These are phyloP conservation scores for Eustoma russellianum DNA, from an alignment of 257 asterid species.

Conservation along the genomic window DNA sequence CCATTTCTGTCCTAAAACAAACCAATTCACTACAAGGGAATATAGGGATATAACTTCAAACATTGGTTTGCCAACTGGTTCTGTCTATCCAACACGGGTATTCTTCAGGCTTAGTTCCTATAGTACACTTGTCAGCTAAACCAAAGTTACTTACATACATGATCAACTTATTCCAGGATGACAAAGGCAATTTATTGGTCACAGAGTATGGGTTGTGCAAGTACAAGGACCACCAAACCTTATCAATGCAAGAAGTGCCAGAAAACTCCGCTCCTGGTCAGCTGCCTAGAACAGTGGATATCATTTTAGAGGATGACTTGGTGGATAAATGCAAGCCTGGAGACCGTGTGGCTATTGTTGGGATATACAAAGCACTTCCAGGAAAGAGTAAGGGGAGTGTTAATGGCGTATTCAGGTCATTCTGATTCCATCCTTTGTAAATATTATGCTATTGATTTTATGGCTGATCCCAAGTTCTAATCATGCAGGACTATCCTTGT, in stretches of 20 bases:
- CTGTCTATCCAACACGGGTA: conserved; percentile 94
- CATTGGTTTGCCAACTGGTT: conserved; percentile 92
- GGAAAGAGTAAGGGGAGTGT: conserved; percentile 86
- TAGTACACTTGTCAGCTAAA: conserved; percentile 1
- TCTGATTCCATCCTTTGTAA: not conserved
- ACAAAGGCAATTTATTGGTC: conserved; percentile 74
- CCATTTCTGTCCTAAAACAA: conserved; percentile 81
- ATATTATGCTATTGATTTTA: not conserved
- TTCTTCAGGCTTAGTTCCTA: conserved; percentile 6
- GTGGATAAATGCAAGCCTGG: conserved; percentile 99
- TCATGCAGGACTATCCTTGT: conserved; percentile 81
- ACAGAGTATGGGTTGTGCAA: conserved; percentile 84
- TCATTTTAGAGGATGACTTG: conserved; percentile 84
- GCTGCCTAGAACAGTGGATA: conserved; percentile 86
- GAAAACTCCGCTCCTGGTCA: conserved; percentile 99
- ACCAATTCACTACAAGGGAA: conserved; percentile 63
- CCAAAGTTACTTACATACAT: conserved; percentile 8
- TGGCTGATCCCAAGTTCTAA: conserved; percentile 6
- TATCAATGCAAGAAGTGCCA: conserved; percentile 96
- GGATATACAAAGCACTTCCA: conserved; percentile 88
- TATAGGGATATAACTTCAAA: conserved; percentile 89
- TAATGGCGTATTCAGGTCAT: conserved; percentile 92
- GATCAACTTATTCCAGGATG: conserved; percentile 48
- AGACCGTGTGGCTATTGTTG: conserved; percentile 91
- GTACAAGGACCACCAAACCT: conserved; percentile 86